Evolutionary conservation across 1,139 yeast genomes (phyloP), one percentile per base, ranked within the genome.

Genomic region (Zygosaccharomyces sapae): DNA sequence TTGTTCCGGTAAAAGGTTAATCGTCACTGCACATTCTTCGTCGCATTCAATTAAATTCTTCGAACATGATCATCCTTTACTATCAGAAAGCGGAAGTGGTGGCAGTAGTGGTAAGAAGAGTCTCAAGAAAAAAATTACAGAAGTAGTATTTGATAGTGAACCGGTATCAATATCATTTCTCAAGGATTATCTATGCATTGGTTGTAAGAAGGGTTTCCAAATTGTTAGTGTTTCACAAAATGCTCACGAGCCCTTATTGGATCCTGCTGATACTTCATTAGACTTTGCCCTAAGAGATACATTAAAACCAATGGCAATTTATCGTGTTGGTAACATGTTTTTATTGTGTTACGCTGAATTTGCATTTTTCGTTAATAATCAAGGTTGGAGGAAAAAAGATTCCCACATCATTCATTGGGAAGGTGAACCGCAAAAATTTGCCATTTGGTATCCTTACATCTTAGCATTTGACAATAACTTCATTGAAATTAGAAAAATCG

Each of bases 391-490:
- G 61, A 84, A 95, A 22, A 81, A 92, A 55, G 90, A 92, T 43
- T 92, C 88, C 45, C 90, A 96, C 94, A 84, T 90, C 57, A 84
- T 92, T 46, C 84, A 86, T 65, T 92, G 98, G 98, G 97, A 92
- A 69, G 97, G 97, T 37, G 79, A 82, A 44, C 97, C 98, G 3
- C 95, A 86, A 61, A 83, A 84, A 53, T 88, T 92, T 66, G 95
- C 97, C 8, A 74, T 92, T 44, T 88, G 94, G 76, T 92, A 90
- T 69, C 98, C 98, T 4, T 92, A 89, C 65, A 73, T 92, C 49
- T 72, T 92, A 52, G 92, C 96, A 16, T 92, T 92, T 70, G 97
- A 92, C 63, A 79, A 84, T 22, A 85, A 81, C 50, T 89, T 92
- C 61, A 87, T 92, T 64, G 98, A 92, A 70, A 86, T 92, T 48